Conservation (phyloP, 495 filamentous ascomycete genomes). For the Hyaloscypha hepaticicola region DNA sequence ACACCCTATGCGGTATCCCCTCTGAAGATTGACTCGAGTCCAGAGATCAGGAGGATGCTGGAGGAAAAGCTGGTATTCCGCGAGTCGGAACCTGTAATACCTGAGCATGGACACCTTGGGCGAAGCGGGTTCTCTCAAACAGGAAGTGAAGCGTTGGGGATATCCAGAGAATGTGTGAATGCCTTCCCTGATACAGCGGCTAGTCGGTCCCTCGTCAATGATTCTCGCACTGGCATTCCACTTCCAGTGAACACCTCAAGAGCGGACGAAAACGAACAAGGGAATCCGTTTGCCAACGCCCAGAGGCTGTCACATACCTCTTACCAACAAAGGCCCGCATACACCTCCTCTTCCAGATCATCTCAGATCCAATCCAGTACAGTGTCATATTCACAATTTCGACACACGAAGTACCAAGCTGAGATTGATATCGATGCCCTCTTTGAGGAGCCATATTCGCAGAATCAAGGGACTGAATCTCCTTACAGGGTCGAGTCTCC, state of each 20-base stretch:
- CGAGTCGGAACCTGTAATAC: slow-evolving; percentile 5
- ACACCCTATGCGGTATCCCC: slow-evolving; percentile 10
- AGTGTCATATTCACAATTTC: not conserved
- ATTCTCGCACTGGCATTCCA: not conserved
- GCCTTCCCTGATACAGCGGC: not conserved
- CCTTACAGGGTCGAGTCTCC: slow-evolving; percentile 26
- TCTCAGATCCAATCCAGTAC: not conserved
- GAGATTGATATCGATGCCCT: slow-evolving; percentile 1
- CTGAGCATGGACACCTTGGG: not conserved
- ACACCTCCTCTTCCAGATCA: not conserved
- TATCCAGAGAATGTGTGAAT: not conserved
- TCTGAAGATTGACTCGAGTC: slow-evolving; percentile 7
- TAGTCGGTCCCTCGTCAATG: not conserved
- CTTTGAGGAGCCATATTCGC: not conserved
- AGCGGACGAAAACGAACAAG: not conserved
- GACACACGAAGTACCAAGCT: not conserved
- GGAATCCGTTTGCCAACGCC: not conserved
- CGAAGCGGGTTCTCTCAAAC: not conserved
- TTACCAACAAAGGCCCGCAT: not conserved
- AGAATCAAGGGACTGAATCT: slow-evolving; percentile 21
- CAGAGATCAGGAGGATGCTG: slow-evolving; percentile 9
- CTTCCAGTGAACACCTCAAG: not conserved
- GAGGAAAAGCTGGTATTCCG: slow-evolving; percentile 20
- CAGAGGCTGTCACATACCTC: not conserved
- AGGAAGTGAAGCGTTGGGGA: not conserved